Base-by-base conservation (phyloP, 1,284 basidiomycete genomes). In the Ustilago curta region DNA sequence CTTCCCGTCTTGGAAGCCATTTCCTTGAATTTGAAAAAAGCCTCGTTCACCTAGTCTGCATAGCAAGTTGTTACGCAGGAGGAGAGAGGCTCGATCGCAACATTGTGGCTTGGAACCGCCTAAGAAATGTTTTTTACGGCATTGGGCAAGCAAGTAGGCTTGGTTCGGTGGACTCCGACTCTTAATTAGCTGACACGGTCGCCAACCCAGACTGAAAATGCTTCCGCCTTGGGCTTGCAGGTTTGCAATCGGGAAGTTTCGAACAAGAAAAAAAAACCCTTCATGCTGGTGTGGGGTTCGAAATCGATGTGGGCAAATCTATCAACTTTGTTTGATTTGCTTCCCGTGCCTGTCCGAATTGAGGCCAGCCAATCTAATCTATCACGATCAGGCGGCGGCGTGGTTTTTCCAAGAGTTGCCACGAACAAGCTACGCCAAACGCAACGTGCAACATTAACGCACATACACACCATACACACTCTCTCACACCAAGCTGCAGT, bases 131-230 rank as follows among this genome's bases (percentile, higher is more conserved):
- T 37, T 32, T 37, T 37, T 47, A 48, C 29, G 18, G 27, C n/a
- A 48, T 37, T 16, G 35, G 35, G 14, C 35, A 47, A 47, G 42
- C 4, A 27, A 45, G 25, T 25, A 27, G 16, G n/a, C n/a, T 9
- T 31, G 29, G 29, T 27, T 48, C 27, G 47, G 11, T 27, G 29
- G 47, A 48, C 47, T 48, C 47, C 47, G 47, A 48, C 47, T 19
- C 16, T 29, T 47, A 12, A 48, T 48, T 32, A 19, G 29, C 47
- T 48, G 47, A 48, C n/a, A 31, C 16, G 19, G 14, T 37, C 12
- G 11, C 35, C 35, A 27, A 12, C 8, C 27, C 5, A 47, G 31
- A n/a, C 18, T 18, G 18, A 29, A 31, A 31, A 47, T 2, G 21
- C n/a, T 18, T 5, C 29, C 35, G 35, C 1, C 14, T 8, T 37